These are phyloP conservation scores for Micractinium sp. DNA, from an alignment of 139 green algal genomes.

Conservation along the genomic window DNA sequence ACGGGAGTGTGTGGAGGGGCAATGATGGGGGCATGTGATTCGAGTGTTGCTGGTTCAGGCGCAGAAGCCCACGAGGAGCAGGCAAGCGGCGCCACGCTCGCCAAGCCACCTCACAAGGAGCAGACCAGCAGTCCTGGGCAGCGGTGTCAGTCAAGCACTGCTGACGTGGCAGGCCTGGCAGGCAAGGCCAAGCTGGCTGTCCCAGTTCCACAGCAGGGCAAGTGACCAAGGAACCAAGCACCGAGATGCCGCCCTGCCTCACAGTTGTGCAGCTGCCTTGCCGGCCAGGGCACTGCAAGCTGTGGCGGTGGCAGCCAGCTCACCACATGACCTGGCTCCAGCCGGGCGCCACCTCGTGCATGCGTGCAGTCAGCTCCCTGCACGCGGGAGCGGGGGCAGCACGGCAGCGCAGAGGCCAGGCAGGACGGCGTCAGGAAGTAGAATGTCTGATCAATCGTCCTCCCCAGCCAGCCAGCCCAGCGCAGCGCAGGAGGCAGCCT, in stretches of 20 bases:
- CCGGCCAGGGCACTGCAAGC: background rate
- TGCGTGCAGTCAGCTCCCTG: slow-evolving; percentile 26
- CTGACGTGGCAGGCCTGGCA: too few relatives aligned
- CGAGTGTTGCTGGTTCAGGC: background rate
- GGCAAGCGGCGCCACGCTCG: background rate
- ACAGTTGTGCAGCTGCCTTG: too few relatives aligned
- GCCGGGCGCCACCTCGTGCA: slow-evolving; percentile 7
- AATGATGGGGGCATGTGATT: background rate
- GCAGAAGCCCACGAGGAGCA: background rate
- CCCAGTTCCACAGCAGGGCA: background rate
- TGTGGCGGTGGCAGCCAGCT: background rate
- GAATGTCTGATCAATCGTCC: background rate
- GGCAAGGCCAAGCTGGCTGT: too few relatives aligned
- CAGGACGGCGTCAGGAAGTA: too few relatives aligned
- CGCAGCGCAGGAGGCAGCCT: too few relatives aligned
- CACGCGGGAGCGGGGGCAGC: background rate
- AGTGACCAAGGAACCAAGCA: background rate
- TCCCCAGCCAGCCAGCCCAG: background rate
- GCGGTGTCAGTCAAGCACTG: too few relatives aligned
- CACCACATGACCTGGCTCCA: slow-evolving; percentile 27
- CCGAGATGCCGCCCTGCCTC: too few relatives aligned
- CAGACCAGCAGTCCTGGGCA: too few relatives aligned
- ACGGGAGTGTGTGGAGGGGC: background rate
- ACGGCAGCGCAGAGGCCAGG: background rate
- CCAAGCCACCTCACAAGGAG: too few relatives aligned